Conservation (phyloP, 2,329 filamentous ascomycete species). For the Ophiosphaerella korrae region DNA sequence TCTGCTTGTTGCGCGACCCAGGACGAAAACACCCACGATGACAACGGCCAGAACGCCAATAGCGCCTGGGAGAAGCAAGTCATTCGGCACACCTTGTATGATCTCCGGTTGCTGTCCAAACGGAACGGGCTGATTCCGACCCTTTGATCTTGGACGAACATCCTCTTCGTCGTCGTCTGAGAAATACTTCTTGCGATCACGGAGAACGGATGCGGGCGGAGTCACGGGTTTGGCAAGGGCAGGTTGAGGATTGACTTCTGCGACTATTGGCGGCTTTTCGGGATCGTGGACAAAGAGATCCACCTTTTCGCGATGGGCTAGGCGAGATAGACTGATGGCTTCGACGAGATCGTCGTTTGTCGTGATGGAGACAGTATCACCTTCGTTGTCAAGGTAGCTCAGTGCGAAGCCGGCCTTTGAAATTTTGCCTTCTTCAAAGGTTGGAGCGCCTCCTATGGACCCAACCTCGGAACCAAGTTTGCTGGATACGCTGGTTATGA, state of each 20-base stretch:
- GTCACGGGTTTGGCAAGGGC: conserved; percentile 56
- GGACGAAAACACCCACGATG: conserved; percentile 89
- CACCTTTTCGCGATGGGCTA: conserved; percentile 83
- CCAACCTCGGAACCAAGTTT: conserved; percentile 88
- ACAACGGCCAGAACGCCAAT: conserved; percentile 95
- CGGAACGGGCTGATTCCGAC: conserved; percentile 51
- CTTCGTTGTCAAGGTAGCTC: conserved; percentile 96
- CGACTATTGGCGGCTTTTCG: conserved; percentile 78
- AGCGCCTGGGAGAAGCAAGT: conserved; percentile 88
- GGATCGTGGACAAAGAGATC: conserved; percentile 97
- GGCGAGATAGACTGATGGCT: conserved; percentile 81
- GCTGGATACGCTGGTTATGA: conserved; percentile 75
- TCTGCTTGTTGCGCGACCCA: conserved; percentile 68
- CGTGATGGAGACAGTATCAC: conserved; percentile 95
- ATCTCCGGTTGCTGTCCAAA: conserved; percentile 70
- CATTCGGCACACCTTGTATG: conserved; percentile 90
- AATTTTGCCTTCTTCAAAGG: conserved; percentile 78
- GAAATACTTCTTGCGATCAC: conserved; percentile 55
- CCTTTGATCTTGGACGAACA: conserved; percentile 47
- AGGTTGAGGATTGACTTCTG: conserved; percentile 65
- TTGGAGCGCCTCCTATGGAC: conserved; percentile 78
- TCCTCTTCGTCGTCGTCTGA: conserved; percentile 62
- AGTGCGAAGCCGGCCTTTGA: conserved; percentile 82
- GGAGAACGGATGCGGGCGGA: conserved; percentile 57
- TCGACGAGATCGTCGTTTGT: conserved; percentile 92